Conservation (phyloP, 176 grass and related monocot species). For the Triticum dicoccoides region DNA sequence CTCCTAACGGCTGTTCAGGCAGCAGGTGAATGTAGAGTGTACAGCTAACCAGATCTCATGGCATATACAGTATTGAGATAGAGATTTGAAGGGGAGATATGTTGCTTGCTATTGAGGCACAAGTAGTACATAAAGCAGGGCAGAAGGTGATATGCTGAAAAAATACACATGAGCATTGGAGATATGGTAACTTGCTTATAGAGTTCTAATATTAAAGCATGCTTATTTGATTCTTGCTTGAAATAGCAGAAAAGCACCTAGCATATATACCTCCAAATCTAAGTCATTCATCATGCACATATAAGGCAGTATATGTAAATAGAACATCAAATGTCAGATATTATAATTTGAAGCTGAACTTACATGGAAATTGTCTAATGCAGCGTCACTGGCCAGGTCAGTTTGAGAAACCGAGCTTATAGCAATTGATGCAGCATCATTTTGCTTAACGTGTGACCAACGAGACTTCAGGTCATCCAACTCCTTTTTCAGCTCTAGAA, state of each 20-base stretch:
- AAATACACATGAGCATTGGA: too few relatives aligned
- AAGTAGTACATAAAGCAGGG: too few relatives aligned
- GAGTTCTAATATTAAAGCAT: too few relatives aligned
- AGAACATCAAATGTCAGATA: background rate
- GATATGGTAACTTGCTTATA: too few relatives aligned
- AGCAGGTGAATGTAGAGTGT: too few relatives aligned
- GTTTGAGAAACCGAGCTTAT: background rate
- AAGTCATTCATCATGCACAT: background rate
- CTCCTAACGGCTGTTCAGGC: too few relatives aligned
- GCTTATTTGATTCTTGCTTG: background rate
- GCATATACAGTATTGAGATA: too few relatives aligned
- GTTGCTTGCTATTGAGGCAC: too few relatives aligned
- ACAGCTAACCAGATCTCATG: too few relatives aligned
- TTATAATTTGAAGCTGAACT: constrained; percentile 24
- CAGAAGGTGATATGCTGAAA: too few relatives aligned
- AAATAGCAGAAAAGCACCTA: background rate
- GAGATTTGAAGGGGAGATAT: too few relatives aligned
- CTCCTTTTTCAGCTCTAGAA: constrained; percentile 46
- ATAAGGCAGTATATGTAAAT: background rate
- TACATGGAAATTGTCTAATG: constrained; percentile 13
- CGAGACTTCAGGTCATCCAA: constrained; percentile 25
- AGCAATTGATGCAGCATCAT: background rate
- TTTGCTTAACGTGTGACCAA: constrained; percentile 31
- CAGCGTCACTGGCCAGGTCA: constrained; percentile 6
- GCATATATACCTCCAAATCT: background rate